Conservation (phyloP, 805 yeast species). For the Sugiyamaella valdiviana region DNA sequence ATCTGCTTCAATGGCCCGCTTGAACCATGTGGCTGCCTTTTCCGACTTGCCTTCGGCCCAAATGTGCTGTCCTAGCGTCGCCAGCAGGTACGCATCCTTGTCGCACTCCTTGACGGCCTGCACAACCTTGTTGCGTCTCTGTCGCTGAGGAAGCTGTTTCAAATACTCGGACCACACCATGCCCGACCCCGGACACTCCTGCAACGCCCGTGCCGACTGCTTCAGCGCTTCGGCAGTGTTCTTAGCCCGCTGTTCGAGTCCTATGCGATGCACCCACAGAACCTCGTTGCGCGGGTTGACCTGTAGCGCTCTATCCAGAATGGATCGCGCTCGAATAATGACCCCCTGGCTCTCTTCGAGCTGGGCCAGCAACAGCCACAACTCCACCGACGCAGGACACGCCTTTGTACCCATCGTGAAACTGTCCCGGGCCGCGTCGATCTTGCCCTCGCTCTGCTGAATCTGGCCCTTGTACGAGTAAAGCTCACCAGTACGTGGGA, state of each 20-base stretch:
- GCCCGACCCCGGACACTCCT: slow-evolving; percentile 52
- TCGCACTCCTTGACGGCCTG: slow-evolving; percentile 66
- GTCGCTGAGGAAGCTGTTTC: slow-evolving; percentile 37
- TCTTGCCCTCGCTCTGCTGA: slow-evolving; percentile 29
- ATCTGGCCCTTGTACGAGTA: slow-evolving; percentile 62
- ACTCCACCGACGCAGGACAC: slow-evolving; percentile 37
- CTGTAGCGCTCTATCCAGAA: slow-evolving; percentile 59
- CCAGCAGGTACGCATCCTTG: slow-evolving; percentile 52
- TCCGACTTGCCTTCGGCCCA: slow-evolving; percentile 55
- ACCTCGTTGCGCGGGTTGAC: slow-evolving; percentile 43
- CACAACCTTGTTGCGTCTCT: slow-evolving; percentile 51
- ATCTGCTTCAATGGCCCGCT: slow-evolving; percentile 54
- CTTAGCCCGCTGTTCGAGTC: slow-evolving; percentile 48
- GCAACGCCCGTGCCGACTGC: slow-evolving; percentile 52
- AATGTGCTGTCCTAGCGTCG: slow-evolving; percentile 61
- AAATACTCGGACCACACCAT: slow-evolving; percentile 62
- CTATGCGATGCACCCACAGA: slow-evolving; percentile 55
- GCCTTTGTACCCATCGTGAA: slow-evolving; percentile 44
- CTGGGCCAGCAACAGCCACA: slow-evolving; percentile 53
- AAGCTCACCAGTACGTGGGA: slow-evolving; percentile 47
- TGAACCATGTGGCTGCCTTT: slow-evolving; percentile 69
- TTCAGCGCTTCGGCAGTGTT: slow-evolving; percentile 49
- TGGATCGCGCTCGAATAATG: slow-evolving; percentile 59
- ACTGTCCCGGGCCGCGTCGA: slow-evolving; percentile 41
- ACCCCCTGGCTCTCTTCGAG: slow-evolving; percentile 43